Conservation (phyloP, 345 rosid genomes). For the Eucalyptus decipiens region DNA sequence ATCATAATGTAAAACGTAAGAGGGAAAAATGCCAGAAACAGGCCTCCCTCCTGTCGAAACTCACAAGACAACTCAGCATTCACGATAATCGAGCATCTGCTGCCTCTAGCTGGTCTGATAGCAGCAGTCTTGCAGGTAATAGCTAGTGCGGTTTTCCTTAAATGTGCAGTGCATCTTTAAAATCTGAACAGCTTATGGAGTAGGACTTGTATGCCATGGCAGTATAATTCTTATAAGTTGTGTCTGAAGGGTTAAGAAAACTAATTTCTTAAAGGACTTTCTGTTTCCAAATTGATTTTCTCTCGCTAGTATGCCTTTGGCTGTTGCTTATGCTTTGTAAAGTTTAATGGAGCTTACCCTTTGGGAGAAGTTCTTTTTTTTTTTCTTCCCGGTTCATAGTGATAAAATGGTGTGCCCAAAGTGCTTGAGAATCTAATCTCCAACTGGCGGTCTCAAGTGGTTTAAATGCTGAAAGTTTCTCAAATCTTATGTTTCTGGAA, state of each 20-base stretch:
- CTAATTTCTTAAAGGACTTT: not conserved
- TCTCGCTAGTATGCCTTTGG: not conserved
- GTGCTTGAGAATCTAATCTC: not conserved
- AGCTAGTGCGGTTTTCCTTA: not conserved
- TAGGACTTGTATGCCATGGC: not conserved
- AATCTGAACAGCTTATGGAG: not conserved
- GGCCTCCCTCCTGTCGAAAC: constrained; percentile 69
- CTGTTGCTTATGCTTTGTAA: not conserved
- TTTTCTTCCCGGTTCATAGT: too few species aligned
- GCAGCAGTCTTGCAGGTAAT: constrained; percentile 33
- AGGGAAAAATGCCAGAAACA: constrained; percentile 73
- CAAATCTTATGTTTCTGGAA: not conserved
- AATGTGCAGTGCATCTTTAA: not conserved
- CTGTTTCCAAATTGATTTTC: not conserved
- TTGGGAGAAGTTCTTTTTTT: not conserved
- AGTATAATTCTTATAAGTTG: not conserved
- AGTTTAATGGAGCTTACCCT: not conserved
- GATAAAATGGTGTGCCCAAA: too few species aligned
- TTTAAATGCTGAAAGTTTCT: not conserved
- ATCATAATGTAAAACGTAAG: constrained; percentile 64
- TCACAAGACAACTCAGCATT: constrained; percentile 72
- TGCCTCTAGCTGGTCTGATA: constrained; percentile 67
- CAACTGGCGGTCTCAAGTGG: not conserved
- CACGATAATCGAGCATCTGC: constrained; percentile 85
- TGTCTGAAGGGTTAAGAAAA: not conserved